phyloP scores from a whole-genome alignment of 192 early-diverging fungal genomes.

The Phycomyces nitens region DNA sequence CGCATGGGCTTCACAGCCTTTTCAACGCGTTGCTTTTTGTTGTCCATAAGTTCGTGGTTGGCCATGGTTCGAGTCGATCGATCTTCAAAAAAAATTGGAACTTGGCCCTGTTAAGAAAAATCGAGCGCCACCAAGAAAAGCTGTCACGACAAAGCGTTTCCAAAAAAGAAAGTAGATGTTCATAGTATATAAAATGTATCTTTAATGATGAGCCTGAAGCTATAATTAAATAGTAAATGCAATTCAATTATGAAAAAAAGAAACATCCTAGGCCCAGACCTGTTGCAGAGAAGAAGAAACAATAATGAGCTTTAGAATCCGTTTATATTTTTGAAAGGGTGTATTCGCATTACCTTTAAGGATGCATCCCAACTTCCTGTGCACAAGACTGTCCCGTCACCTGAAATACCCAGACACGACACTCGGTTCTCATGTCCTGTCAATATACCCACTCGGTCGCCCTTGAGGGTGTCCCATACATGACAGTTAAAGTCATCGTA shows the following conservation, averaged over 20 bases:
- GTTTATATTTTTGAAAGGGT: too few relatives aligned
- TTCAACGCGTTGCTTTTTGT: conserved; percentile 22
- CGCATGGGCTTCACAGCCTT: conserved; percentile 5
- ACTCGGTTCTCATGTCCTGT: conserved; percentile 97
- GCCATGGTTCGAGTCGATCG: background rate
- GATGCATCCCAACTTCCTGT: conserved; percentile 98
- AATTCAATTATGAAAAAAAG: too few relatives aligned
- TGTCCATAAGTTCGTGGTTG: background rate
- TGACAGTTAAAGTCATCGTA: conserved; percentile 99
- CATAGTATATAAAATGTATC: too few relatives aligned
- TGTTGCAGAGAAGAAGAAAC: too few relatives aligned
- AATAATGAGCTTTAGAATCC: too few relatives aligned
- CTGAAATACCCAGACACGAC: conserved; percentile 91
- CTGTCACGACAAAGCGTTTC: background rate
- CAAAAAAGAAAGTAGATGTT: too few relatives aligned
- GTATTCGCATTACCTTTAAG: conserved; percentile 94
- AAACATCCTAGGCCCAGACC: too few relatives aligned
- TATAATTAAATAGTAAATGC: too few relatives aligned
- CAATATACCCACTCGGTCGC: conserved; percentile 90
- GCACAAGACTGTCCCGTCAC: conserved; percentile 97
- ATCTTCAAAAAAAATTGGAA: background rate
- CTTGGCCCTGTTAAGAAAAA: background rate
- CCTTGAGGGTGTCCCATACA: conserved; percentile 98
- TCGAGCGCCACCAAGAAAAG: background rate
- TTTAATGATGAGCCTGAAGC: too few relatives aligned